Base-by-base conservation (phyloP, 202 grass and related monocot genomes). In the Setaria italica region DNA sequence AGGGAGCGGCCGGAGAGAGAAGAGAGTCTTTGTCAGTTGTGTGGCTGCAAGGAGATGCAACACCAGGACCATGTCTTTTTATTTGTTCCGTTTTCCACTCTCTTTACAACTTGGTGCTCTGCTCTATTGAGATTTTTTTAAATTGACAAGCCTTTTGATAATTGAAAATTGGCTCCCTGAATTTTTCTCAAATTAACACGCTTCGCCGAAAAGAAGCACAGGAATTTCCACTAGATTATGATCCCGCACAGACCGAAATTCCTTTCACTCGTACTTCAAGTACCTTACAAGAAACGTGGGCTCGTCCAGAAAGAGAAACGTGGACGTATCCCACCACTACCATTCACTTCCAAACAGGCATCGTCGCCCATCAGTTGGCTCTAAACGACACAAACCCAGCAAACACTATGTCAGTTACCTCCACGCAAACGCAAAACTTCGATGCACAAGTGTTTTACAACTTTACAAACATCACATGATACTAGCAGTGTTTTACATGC, bases 1-100 rank as follows among this genome's bases (percentile, higher is more conserved):
- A 25, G 25, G 25, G 25, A 25, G 25, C 25, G 25, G 25, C 25
- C 25, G 25, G 25, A 25, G 25, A 25, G 37, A 39, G 43, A 19
- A 43, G 37, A 35, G 34, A 45, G 21, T 3, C 19, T 58, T 48
- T 47, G 32, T 34, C 14, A 19, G 5, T 37, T 81, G 62, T 87
- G 78, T 87, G 78, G 85, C 54, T 55, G 51, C 30, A 13, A 82
- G 42, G 42, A 9, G 53, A 32, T 82, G 58, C 48, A 77, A 11
- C 70, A 70, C 20, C 85, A 48, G 58, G 29, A n/a, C 85, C 85
- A 45, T 45, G 43, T 45, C 7, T 15, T 63, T 63, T 64, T 54
- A 54, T 54, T 9, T 32, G 6, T 45, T 29, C 56, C 5, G 34
- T 35, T 1, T 53, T 45, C 6, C 43, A 49, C 16, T 72, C 25